Conservation (phyloP, 2,329 filamentous ascomycete genomes). For the Trematosphaeria pertusa region DNA sequence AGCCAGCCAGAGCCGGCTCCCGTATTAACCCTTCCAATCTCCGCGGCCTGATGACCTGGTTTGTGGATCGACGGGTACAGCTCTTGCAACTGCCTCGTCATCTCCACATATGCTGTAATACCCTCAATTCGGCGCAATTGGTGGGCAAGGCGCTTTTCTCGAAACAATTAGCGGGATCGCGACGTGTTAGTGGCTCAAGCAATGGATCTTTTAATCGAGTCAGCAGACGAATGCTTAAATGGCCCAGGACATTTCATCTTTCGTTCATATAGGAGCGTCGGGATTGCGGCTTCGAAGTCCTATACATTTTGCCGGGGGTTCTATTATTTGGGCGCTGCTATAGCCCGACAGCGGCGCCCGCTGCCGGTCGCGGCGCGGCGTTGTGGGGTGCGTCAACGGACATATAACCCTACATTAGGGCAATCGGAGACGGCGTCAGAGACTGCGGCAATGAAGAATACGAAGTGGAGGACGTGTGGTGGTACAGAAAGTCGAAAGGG, state of each 20-base stretch:
- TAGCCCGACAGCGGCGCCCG: slow-evolving; percentile 10
- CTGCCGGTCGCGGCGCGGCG: slow-evolving; percentile 12
- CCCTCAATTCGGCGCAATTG: slow-evolving; percentile 4
- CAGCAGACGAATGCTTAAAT: slow-evolving; percentile 10
- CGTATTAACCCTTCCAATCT: slow-evolving; percentile 13
- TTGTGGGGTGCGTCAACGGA: slow-evolving; percentile 14
- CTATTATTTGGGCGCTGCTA: slow-evolving; percentile 13
- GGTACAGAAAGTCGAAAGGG: too few species aligned
- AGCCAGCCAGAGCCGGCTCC: slow-evolving; percentile 3
- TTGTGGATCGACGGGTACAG: slow-evolving; percentile 1
- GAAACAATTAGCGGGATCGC: slow-evolving; percentile 9
- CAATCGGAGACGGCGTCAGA: too few species aligned
- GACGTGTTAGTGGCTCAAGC: neutral
- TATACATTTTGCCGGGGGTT: slow-evolving; percentile 18
- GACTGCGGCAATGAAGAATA: neutral
- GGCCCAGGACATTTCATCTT: slow-evolving; percentile 9
- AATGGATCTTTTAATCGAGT: slow-evolving; percentile 12
- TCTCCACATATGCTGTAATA: slow-evolving; percentile 11
- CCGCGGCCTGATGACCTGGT: slow-evolving; percentile 12
- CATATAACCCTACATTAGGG: neutral
- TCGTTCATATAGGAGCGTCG: slow-evolving; percentile 18
- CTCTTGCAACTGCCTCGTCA: slow-evolving; percentile 1
- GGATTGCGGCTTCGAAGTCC: slow-evolving; percentile 22
- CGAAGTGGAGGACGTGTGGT: too few species aligned
- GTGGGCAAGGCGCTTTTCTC: neutral